Base-by-base conservation (phyloP, 345 rosid genomes). In the Euphorbia pulcherrima region DNA sequence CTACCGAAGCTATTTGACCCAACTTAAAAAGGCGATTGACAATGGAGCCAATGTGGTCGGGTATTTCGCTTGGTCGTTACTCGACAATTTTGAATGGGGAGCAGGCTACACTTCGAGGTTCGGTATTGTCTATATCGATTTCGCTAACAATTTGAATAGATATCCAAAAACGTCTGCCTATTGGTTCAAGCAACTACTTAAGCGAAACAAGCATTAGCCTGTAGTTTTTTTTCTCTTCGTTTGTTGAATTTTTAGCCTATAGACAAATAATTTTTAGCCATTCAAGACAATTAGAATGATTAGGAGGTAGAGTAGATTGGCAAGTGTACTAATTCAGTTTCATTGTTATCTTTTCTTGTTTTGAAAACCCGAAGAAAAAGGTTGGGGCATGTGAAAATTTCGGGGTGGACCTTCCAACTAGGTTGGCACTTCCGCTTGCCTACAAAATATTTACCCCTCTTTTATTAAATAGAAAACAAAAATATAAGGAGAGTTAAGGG, bases 61-160 rank as follows among this genome's bases (percentile, higher is more conserved):
- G 48, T 94, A 94, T 80, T 94, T 94, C 27, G 97, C 97, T 0
- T 94, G 97, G 99, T 91, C 97, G 1, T 74, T 94, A 88, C 88
- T 94, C 0, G 97, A 94, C 76, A 94, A 94, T 78, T 94, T 94
- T 26, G 97, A 94, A 73, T 91, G 99, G 99, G 76, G 85, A 69
- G 81, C 75, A 40, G 97, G 97, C 60, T 94, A 94, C 84, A 94
- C 97, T 59, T 83, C 97, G 18, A 84, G 97, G 82, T 94, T 94
- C 5, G 97, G 97, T 64, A 91, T 94, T 21, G 97, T 94, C 28
- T 94, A 88, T 76, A 86, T 94, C 51, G 93, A 94, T 72, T 89
- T 69, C 75, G 46, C 55, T 44, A 2, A 44, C 69, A 88, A 70
- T 61, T 81, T 91, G 46, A 87, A 83, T 84, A 85, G 99, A 74